Evolutionary conservation across 2,329 filamentous ascomycete species (phyloP).

Genomic region (Penicillium sp.): DNA sequence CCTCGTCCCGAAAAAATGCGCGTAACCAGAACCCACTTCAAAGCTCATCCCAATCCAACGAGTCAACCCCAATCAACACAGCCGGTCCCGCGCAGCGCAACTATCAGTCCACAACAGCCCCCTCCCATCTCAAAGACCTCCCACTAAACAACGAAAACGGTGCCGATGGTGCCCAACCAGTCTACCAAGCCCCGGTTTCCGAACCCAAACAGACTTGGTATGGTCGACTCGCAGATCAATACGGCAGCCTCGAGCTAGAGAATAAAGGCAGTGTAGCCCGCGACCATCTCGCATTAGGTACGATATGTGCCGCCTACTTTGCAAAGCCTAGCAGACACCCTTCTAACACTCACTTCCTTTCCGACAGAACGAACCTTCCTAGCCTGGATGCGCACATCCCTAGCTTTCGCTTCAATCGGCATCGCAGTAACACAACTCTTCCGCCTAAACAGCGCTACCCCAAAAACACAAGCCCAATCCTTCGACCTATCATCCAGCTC

Average conservation of each 20-base stretch:
- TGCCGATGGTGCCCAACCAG: slow-evolving; percentile 1
- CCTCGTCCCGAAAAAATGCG: slow-evolving; percentile 18
- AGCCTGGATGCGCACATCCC: slow-evolving; percentile 64
- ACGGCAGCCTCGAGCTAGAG: slow-evolving; percentile 61
- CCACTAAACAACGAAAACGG: background rate
- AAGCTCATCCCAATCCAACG: slow-evolving; percentile 16
- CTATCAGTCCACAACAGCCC: slow-evolving; percentile 31
- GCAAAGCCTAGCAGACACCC: background rate
- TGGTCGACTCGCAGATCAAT: slow-evolving; percentile 53
- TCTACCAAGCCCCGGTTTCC: slow-evolving; percentile 5
- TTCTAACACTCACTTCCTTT: slow-evolving; percentile 1
- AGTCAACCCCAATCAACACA: slow-evolving; percentile 34
- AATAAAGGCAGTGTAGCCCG: slow-evolving; percentile 65
- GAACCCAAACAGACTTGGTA: slow-evolving; percentile 42
- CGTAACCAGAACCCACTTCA: slow-evolving; percentile 16
- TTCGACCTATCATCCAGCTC: background rate
- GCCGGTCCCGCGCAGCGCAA: slow-evolving; percentile 23
- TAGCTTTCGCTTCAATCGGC: slow-evolving; percentile 64
- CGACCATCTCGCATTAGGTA: slow-evolving; percentile 63
- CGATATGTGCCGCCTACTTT: slow-evolving; percentile 11
- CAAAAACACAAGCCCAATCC: slow-evolving; percentile 1
- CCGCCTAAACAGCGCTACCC: slow-evolving; percentile 57
- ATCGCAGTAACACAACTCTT: slow-evolving; percentile 66
- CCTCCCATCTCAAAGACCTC: background rate
- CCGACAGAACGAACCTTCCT: slow-evolving; percentile 63